These are phyloP conservation scores for Cyclotella atomus DNA, from an alignment of 108 stramenopile species.

Conservation along the genomic window DNA sequence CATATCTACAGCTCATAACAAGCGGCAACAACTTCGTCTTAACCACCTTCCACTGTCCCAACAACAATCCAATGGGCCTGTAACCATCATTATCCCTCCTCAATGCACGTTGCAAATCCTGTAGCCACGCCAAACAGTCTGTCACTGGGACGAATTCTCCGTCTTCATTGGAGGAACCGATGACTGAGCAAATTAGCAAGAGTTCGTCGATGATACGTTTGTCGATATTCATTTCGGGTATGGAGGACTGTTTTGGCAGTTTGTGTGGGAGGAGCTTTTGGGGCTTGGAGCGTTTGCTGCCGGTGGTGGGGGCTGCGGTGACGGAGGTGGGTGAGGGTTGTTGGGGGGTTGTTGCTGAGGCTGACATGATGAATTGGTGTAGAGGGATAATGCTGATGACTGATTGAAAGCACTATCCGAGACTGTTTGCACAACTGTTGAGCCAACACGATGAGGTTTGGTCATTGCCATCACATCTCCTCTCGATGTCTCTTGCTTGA, in stretches of 20 bases:
- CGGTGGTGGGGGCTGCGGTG: not conserved
- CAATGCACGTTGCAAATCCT: slow-evolving; percentile 87
- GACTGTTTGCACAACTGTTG: too few species aligned
- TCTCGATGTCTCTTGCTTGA: too few species aligned
- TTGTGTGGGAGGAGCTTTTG: not conserved
- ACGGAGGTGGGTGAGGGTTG: not conserved
- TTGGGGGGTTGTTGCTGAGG: not conserved
- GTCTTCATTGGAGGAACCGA: slow-evolving; percentile 57
- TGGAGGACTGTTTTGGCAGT: not conserved
- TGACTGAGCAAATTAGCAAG: slow-evolving; percentile 84
- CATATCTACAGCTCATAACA: slow-evolving; percentile 78
- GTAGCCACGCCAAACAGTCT: slow-evolving; percentile 87
- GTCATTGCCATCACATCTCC: too few species aligned
- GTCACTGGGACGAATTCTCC: slow-evolving; percentile 70
- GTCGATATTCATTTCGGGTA: slow-evolving; percentile 65
- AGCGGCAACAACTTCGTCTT: slow-evolving; percentile 82
- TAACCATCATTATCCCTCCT: slow-evolving; percentile 82
- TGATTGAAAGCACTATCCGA: too few species aligned
- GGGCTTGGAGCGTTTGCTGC: not conserved
- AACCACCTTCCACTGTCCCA: slow-evolving; percentile 86
- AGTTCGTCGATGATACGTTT: slow-evolving; percentile 82
- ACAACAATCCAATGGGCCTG: slow-evolving; percentile 76
- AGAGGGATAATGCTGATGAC: not conserved
- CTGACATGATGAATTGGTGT: not conserved
- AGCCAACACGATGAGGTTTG: too few species aligned